A percentile compares a stretch with the other conserved stretches of the same genome.
Conservation (phyloP, 2,329 filamentous ascomycete genomes). For the Colletotrichum sojae region DNA sequence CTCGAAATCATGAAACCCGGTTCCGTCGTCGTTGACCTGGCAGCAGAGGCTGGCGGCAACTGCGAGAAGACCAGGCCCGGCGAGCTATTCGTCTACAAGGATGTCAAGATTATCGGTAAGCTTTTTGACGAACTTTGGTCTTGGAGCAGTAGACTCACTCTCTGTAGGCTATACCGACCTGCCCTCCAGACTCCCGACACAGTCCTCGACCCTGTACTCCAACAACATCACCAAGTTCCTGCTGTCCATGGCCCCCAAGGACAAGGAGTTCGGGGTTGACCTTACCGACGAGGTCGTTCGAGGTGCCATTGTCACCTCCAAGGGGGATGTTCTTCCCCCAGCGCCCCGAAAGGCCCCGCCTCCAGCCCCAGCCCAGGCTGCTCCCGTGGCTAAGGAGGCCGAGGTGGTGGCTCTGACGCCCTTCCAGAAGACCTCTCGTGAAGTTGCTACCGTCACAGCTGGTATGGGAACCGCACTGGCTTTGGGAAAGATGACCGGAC, state of each 20-base stretch:
- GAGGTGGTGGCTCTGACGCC: conserved; percentile 80
- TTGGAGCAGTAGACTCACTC: conserved; percentile 44
- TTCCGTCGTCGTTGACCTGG: conserved; percentile 89
- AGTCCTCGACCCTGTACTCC: conserved; percentile 90
- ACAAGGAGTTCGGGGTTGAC: conserved; percentile 85
- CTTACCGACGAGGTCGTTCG: conserved; percentile 88
- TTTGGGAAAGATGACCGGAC: conserved; percentile 84
- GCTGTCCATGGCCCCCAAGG: conserved; percentile 83
- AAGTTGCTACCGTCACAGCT: conserved; percentile 81
- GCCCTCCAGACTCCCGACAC: conserved; percentile 87
- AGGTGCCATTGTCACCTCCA: conserved; percentile 84
- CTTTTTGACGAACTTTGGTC: background rate
- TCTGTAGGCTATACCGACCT: conserved; percentile 83
- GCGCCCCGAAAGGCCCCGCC: conserved; percentile 77
- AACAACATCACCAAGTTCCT: conserved; percentile 95
- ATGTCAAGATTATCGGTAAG: conserved; percentile 86
- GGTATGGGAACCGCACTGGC: conserved; percentile 83
- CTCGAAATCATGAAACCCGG: conserved; percentile 90
- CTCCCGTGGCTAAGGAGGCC: conserved; percentile 62
- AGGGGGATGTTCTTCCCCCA: conserved; percentile 82
- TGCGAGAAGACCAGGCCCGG: conserved; percentile 86
- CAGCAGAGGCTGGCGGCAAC: conserved; percentile 89
- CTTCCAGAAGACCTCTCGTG: conserved; percentile 83
- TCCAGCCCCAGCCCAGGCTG: conserved; percentile 60
- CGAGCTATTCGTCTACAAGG: conserved; percentile 78